phyloP scores from a whole-genome alignment of 805 yeast genomes.

The Candida nitratophila region DNA sequence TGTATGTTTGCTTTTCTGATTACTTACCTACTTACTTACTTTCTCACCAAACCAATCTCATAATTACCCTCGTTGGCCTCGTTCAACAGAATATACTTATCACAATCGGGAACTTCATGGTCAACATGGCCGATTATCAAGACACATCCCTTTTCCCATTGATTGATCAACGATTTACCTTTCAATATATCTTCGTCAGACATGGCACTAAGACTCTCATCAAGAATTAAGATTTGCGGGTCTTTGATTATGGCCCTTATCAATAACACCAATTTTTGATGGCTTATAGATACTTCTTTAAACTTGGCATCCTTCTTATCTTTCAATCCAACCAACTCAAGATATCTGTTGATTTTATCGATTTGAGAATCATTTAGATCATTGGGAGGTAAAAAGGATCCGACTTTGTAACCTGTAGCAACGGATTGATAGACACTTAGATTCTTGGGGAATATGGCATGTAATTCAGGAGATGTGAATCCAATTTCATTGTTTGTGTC shows the following conservation, averaged over 20 bases:
- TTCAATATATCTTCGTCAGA: conserved; percentile 50
- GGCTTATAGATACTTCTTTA: conserved; percentile 51
- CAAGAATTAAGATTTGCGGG: conserved; percentile 75
- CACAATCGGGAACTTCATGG: conserved; percentile 72
- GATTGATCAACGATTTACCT: conserved; percentile 45
- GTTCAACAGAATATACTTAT: conserved; percentile 36
- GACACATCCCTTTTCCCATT: conserved; percentile 58
- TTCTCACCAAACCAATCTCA: conserved; percentile 16
- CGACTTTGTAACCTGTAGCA: conserved; percentile 69
- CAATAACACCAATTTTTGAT: conserved; percentile 74
- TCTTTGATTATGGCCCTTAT: conserved; percentile 69
- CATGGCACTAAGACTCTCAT: conserved; percentile 93
- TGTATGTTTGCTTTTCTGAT: too few relatives aligned
- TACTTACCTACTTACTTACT: not conserved
- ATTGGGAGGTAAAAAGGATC: conserved; percentile 50
- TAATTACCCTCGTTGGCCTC: conserved; percentile 24
- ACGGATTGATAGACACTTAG: conserved; percentile 51
- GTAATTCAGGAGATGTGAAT: conserved; percentile 86
- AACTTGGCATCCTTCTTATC: conserved; percentile 35
- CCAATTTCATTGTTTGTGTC: conserved; percentile 78
- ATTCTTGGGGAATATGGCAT: conserved; percentile 67
- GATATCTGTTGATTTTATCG: conserved; percentile 35
- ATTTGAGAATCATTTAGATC: conserved; percentile 29
- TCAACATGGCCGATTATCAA: conserved; percentile 78
- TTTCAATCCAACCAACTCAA: conserved; percentile 39